Evolutionary conservation across 2,329 filamentous ascomycete species (phyloP), one percentile per base, ranked within the genome.

Genomic region (Stachybotrys chartarum): DNA sequence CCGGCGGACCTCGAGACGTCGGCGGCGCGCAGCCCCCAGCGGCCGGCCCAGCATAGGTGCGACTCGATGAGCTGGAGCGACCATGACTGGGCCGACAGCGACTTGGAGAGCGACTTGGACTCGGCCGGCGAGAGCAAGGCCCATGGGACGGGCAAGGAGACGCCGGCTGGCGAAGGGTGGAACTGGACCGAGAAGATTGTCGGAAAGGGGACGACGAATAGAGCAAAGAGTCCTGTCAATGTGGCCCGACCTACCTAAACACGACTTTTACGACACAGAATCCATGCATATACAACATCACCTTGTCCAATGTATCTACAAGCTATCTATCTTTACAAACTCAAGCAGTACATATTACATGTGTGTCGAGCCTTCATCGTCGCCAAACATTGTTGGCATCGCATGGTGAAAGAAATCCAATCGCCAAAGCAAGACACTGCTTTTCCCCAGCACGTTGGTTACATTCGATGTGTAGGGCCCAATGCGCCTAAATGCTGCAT

Each of bases 41-140:
- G 61, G 14, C 54, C 57, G 6, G 68, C 18, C 17, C 35, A 31
- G 35, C 14, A 69, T 31, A 60, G 75, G 39, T 61, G 66, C 30
- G 84, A 87, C 61, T 85, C 82, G 3, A 74, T 80, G 54, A 78
- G 77, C 5, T 89, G 86, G 86, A 87, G 82, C 65, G 85, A 88
- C 51, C 74, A 78, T 11, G 84, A 87, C 65, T 86, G 83, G 73
- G 74, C 74, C 10, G 82, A 85, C 59, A 83, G 73, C 55, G 76
- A 71, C 46, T 70, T 73, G 48, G 76, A 78, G 57, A 50, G 56
- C 60, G 31, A 59, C 57, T 7, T 50, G 48, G 56, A 61, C 51
- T 52, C 58, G 44, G 47, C 55, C 56, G 54, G 55, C 35, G 31
- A 42, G 48, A 44, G 46, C 12, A 52, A 53, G 54, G 54, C 59